phyloP scores from a whole-genome alignment of 2,329 filamentous ascomycete genomes.

The Xylaria sp. region DNA sequence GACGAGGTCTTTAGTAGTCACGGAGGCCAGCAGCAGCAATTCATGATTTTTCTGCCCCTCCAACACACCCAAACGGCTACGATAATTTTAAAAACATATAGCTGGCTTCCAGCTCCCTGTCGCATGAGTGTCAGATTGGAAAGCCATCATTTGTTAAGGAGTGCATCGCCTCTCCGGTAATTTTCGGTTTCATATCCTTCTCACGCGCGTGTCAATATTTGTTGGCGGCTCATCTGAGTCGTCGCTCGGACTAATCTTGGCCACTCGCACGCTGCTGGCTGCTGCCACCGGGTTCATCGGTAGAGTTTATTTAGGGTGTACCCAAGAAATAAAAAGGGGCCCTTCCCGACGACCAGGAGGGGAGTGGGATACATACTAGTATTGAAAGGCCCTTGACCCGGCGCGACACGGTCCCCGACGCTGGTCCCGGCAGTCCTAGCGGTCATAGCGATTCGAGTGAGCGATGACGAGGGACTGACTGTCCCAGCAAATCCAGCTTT shows the following conservation, averaged over 20 bases:
- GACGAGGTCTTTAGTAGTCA: background rate
- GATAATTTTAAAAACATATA: background rate
- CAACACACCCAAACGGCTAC: background rate
- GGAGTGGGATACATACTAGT: conserved; percentile 11
- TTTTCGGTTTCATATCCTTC: conserved; percentile 10
- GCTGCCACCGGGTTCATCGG: background rate
- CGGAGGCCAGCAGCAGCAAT: too few relatives aligned
- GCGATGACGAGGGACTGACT: background rate
- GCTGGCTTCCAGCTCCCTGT: background rate
- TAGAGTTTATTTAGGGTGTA: conserved; percentile 22
- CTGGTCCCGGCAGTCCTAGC: conserved; percentile 12
- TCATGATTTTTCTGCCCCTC: too few relatives aligned
- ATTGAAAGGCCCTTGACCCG: conserved; percentile 23
- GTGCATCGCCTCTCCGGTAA: background rate
- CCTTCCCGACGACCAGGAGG: conserved; percentile 9
- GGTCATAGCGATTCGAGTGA: background rate
- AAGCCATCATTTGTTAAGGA: background rate
- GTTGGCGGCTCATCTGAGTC: background rate
- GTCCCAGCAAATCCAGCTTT: background rate
- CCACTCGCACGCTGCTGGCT: conserved; percentile 9
- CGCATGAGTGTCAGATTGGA: background rate
- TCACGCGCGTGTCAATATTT: background rate
- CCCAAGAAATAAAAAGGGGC: conserved; percentile 12
- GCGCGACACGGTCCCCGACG: conserved; percentile 15
- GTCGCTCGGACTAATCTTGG: background rate